Conservation (phyloP, 2,329 filamentous ascomycete genomes). For the Xylaria sp. region DNA sequence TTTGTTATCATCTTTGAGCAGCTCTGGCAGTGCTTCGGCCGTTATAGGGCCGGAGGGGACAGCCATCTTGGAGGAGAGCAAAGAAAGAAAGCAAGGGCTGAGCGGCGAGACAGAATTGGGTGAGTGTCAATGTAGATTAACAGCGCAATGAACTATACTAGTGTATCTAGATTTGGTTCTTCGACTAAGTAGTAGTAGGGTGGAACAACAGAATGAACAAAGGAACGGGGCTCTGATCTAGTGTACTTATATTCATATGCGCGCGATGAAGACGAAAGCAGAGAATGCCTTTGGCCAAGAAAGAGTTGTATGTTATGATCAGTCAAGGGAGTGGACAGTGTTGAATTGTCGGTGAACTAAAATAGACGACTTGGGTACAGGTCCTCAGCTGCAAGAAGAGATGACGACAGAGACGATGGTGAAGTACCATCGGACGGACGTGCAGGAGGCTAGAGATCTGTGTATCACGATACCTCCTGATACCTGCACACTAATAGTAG, state of each 20-base stretch:
- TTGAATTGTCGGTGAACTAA: conserved; percentile 26
- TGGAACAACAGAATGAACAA: neutral
- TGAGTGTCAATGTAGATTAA: neutral
- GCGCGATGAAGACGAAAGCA: neutral
- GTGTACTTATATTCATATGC: conserved; percentile 10
- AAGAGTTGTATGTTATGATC: neutral
- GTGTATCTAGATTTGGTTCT: neutral
- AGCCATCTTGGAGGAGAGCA: conserved; percentile 40
- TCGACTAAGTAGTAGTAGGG: neutral
- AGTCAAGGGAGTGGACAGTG: neutral
- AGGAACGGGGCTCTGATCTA: neutral
- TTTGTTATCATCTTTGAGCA: conserved; percentile 73
- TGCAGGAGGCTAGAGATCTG: conserved; percentile 1
- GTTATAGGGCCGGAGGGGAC: conserved; percentile 57
- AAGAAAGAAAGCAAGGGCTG: neutral
- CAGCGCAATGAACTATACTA: neutral
- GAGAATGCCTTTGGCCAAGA: neutral
- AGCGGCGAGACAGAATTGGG: neutral
- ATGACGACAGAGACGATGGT: conserved; percentile 24
- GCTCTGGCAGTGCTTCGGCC: conserved; percentile 66
- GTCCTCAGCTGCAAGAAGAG: neutral
- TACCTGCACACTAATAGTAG: neutral
- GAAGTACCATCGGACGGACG: neutral
- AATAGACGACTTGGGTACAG: conserved; percentile 8
- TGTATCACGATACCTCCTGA: neutral